A percentile compares a stretch with the other conserved stretches of the same genome.
Evolutionary conservation across 2,329 filamentous ascomycete species (phyloP).

Genomic region (Drechslerella coelobrocha): DNA sequence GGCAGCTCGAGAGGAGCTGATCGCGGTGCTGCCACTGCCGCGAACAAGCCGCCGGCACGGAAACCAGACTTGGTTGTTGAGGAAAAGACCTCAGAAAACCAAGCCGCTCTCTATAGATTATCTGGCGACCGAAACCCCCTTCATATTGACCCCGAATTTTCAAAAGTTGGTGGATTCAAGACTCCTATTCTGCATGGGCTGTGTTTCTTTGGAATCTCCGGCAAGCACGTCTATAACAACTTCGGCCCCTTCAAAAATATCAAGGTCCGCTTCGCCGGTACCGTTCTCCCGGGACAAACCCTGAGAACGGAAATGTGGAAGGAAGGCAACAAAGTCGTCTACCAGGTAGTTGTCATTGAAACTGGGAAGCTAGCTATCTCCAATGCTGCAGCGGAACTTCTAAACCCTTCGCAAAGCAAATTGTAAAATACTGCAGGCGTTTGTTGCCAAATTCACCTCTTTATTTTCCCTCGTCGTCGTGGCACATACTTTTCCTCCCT

Average conservation of each 20-base stretch:
- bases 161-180: slow-evolving; percentile 94
- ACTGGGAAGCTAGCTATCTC: slow-evolving; percentile 88
- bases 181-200: slow-evolving; percentile 94
- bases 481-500: too few relatives aligned
- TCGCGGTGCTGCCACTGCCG: slow-evolving; percentile 78
- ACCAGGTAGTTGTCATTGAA: slow-evolving; percentile 89
- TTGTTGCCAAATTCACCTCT: too few relatives aligned
- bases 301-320: slow-evolving; percentile 94
- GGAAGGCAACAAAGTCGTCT: slow-evolving; percentile 77
- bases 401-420: slow-evolving; percentile 63
- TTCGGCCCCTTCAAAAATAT: slow-evolving; percentile 87
- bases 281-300: slow-evolving; percentile 86
- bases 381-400: slow-evolving; percentile 78
- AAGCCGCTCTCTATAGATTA: slow-evolving; percentile 90
- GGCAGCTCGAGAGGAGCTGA: slow-evolving; percentile 78
- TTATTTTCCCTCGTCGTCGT: too few relatives aligned
- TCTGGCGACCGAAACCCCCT: slow-evolving; percentile 96
- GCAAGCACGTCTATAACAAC: slow-evolving; percentile 84
- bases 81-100: slow-evolving; percentile 84
- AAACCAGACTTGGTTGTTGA: slow-evolving; percentile 82
- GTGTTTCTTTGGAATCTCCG: slow-evolving; percentile 89
- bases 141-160: slow-evolving; percentile 92
- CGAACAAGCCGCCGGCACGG: slow-evolving; percentile 78
- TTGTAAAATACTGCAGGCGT: slow-evolving; percentile 57
- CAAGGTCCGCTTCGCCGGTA: slow-evolving; percentile 88